These are phyloP conservation scores for Nakaseomyces uthaithaninus DNA, from an alignment of 1,139 yeast genomes.

Conservation along the genomic window DNA sequence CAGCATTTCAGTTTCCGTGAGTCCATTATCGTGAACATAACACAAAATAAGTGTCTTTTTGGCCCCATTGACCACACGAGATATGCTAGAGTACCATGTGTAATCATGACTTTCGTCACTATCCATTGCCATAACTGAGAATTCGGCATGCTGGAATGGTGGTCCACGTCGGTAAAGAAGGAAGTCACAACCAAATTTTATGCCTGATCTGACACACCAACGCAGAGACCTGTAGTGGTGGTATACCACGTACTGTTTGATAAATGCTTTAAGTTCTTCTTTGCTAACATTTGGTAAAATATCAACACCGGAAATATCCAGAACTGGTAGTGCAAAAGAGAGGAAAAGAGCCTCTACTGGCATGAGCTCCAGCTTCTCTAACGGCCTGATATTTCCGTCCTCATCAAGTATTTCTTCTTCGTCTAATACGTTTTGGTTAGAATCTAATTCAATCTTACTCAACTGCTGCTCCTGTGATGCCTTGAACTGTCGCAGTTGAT, in stretches of 20 bases:
- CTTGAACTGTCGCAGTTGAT: slow-evolving; percentile 29
- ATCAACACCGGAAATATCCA: slow-evolving; percentile 17
- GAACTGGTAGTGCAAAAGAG: slow-evolving; percentile 39
- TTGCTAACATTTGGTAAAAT: slow-evolving; percentile 1
- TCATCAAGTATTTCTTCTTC: slow-evolving; percentile 40
- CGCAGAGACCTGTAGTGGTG: slow-evolving; percentile 85
- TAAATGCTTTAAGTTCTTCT: slow-evolving; percentile 8
- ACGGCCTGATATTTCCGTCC: slow-evolving; percentile 34
- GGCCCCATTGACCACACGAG: slow-evolving; percentile 82
- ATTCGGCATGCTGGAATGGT: slow-evolving; percentile 91
- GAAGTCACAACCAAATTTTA: slow-evolving; percentile 82
- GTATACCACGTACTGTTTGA: slow-evolving; percentile 55
- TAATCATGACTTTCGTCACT: slow-evolving; percentile 27
- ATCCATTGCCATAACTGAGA: slow-evolving; percentile 54
- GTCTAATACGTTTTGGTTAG: slow-evolving; percentile 17
- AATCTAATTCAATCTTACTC: slow-evolving; percentile 20
- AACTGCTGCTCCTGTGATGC: slow-evolving; percentile 24
- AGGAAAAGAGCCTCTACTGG: slow-evolving; percentile 72
- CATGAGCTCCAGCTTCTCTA: slow-evolving; percentile 68
- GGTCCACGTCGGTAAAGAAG: slow-evolving; percentile 85
- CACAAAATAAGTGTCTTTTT: slow-evolving; percentile 66
- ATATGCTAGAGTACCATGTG: slow-evolving; percentile 43
- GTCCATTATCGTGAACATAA: slow-evolving; percentile 49
- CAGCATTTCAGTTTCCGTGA: slow-evolving; percentile 28
- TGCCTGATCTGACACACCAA: slow-evolving; percentile 91